Percentiles rank a stretch among this genome's conserved stretches.
Conservation (phyloP, 2,329 filamentous ascomycete genomes). For the Coleophoma crateriformis region DNA sequence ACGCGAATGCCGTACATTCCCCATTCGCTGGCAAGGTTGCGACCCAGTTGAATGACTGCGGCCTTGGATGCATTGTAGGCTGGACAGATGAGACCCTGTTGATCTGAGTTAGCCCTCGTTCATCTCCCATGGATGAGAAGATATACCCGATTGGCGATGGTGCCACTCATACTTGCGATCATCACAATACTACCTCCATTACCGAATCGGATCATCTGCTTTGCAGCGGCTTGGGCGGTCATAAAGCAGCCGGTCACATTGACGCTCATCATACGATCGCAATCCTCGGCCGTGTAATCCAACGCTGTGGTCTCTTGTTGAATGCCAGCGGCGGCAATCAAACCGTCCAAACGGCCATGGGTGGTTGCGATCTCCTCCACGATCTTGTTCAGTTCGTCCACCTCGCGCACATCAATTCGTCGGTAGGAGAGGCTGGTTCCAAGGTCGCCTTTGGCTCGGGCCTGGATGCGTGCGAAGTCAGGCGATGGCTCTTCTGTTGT, state of each 20-base stretch:
- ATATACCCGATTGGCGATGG: slow-evolving; percentile 61
- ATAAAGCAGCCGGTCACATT: slow-evolving; percentile 84
- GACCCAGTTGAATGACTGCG: slow-evolving; percentile 64
- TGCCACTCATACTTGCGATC: slow-evolving; percentile 67
- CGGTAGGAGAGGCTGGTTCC: slow-evolving; percentile 63
- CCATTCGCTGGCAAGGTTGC: slow-evolving; percentile 71
- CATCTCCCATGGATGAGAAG: not conserved
- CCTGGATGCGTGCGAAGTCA: slow-evolving; percentile 56
- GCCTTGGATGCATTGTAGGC: slow-evolving; percentile 76
- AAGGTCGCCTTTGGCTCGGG: slow-evolving; percentile 31
- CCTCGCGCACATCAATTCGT: slow-evolving; percentile 74
- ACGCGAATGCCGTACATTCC: slow-evolving; percentile 63
- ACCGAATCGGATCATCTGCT: slow-evolving; percentile 60
- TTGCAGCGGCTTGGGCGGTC: slow-evolving; percentile 83
- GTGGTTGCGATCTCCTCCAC: slow-evolving; percentile 63
- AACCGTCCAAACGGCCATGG: slow-evolving; percentile 70
- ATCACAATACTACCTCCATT: slow-evolving; percentile 57
- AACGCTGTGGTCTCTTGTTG: slow-evolving; percentile 81
- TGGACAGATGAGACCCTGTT: slow-evolving; percentile 50
- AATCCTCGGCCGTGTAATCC: slow-evolving; percentile 72
- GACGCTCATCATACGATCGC: slow-evolving; percentile 74
- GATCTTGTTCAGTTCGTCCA: slow-evolving; percentile 58
- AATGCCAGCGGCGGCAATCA: slow-evolving; percentile 66
- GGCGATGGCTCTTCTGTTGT: slow-evolving; percentile 34
- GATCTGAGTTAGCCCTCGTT: slow-evolving; percentile 3